Evolutionary conservation across 78 protist genomes (phyloP).

Genomic region (slime mould (Dictyostelium discoideum)): DNA sequence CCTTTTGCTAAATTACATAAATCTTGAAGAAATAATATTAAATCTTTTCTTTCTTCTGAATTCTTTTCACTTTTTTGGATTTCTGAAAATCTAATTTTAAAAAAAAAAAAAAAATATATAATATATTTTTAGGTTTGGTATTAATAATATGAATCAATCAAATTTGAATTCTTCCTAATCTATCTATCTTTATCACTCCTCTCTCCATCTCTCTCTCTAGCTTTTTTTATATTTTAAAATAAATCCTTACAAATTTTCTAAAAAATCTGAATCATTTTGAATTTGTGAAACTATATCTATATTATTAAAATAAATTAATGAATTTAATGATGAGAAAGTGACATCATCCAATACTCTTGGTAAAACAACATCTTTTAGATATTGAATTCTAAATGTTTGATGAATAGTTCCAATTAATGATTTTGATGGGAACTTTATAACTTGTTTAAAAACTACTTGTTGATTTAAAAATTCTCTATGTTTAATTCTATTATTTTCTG

Average conservation of each 20-base stretch:
- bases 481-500: constrained; percentile 23
- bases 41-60: constrained; percentile 56
- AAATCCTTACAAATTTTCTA: constrained; percentile 64
- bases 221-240: neutral
- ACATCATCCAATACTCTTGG: constrained; percentile 92
- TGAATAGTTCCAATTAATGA: constrained; percentile 75
- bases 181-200: neutral
- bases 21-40: constrained; percentile 81
- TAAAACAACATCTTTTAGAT: constrained; percentile 91
- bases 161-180: too few species aligned
- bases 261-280: constrained; percentile 58
- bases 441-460: constrained; percentile 79
- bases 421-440: constrained; percentile 70
- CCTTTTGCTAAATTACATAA: constrained; percentile 77
- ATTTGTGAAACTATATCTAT: constrained; percentile 80
- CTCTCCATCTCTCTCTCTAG: neutral
- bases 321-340: constrained; percentile 85
- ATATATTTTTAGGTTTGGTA: too few species aligned
- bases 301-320: constrained; percentile 86
- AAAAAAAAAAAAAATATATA: neutral
- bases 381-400: constrained; percentile 90
- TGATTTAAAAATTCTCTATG: constrained; percentile 85
- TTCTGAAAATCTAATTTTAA: constrained; percentile 19
- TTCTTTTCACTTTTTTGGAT: constrained; percentile 34
- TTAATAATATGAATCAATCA: neutral